A percentile compares a stretch with the other conserved stretches of the same genome.
Conservation (phyloP, 306 rosid genomes). For the peach (Prunus persica) region DNA sequence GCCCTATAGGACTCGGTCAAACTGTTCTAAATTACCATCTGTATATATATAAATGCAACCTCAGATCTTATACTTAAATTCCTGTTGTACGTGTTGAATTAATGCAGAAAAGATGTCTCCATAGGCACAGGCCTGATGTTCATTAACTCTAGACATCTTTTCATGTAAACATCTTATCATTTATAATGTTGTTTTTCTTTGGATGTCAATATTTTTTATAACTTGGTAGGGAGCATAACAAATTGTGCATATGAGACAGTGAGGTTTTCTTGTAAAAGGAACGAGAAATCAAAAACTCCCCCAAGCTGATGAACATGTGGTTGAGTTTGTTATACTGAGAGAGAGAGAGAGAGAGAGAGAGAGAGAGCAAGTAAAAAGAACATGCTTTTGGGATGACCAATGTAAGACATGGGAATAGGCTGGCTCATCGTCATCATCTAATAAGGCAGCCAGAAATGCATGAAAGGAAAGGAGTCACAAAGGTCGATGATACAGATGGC, state of each 20-base stretch:
- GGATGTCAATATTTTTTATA: too few species aligned
- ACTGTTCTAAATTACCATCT: background rate
- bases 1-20: background rate
- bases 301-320: slow-evolving; percentile 17
- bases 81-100: background rate
- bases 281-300: too few species aligned
- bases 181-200: too few species aligned
- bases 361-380: slow-evolving; percentile 26
- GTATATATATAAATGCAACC: background rate
- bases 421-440: background rate
- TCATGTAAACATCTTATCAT: too few species aligned
- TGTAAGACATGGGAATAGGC: slow-evolving; percentile 20
- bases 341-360: background rate
- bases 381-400: slow-evolving; percentile 48
- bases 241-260: too few species aligned
- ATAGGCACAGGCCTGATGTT: too few species aligned
- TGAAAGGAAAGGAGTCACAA: slow-evolving; percentile 23
- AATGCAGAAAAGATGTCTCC: background rate
- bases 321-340: slow-evolving; percentile 32
- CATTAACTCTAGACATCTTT: too few species aligned
- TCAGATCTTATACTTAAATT: background rate
- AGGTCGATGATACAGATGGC: slow-evolving; percentile 31
- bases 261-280: too few species aligned
- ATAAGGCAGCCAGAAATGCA: slow-evolving; percentile 27
- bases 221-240: too few species aligned